A percentile compares a stretch with the other conserved stretches of the same genome.
Conservation (phyloP, 176 grass and related monocot genomes). For the Triticum timopheevii region DNA sequence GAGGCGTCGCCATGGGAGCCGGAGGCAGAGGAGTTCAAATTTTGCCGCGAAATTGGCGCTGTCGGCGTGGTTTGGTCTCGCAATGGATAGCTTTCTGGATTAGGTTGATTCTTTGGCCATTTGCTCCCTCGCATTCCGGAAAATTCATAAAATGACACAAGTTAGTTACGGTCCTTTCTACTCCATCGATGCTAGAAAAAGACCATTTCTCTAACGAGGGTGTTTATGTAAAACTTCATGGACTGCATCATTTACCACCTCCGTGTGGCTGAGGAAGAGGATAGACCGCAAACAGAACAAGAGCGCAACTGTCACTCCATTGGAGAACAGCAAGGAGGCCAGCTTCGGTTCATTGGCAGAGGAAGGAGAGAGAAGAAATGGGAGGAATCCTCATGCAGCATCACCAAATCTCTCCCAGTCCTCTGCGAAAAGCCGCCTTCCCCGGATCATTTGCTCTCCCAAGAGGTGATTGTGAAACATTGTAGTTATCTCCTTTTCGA, state of each 20-base stretch:
- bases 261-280: conserved; percentile 37
- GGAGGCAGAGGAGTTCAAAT: background rate
- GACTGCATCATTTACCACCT: background rate
- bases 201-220: background rate
- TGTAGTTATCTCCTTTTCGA: background rate
- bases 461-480: conserved; percentile 25
- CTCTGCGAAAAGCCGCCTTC: background rate
- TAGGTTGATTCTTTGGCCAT: background rate
- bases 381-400: conserved; percentile 26
- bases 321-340: background rate
- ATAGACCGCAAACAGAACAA: background rate
- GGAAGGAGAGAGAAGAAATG: conserved; percentile 20
- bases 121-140: background rate
- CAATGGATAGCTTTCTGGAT: conserved; percentile 36
- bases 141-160: background rate
- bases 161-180: too few relatives aligned
- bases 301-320: background rate
- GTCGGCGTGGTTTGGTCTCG: background rate
- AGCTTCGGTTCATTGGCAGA: background rate
- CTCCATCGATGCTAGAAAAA: background rate
- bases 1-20: conserved; percentile 22
- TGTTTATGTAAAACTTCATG: background rate
- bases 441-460: conserved; percentile 4
- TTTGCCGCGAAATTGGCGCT: conserved; percentile 25
- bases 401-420: conserved; percentile 20